Conservation (phyloP, 108 stramenopile genomes). For the Cyclotella kingstonii region DNA sequence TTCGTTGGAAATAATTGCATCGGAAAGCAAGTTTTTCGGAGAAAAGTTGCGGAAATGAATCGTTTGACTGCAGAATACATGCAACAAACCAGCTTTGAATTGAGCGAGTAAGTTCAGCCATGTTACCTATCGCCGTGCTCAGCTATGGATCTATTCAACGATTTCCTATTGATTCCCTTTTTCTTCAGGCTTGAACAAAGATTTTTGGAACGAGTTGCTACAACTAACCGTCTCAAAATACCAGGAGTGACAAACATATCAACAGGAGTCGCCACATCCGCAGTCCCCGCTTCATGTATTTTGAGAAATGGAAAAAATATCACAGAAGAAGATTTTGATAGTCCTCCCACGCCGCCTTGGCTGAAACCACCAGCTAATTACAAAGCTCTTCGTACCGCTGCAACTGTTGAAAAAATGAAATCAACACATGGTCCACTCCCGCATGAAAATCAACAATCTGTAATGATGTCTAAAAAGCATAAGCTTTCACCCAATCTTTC, state of each 20-base stretch:
- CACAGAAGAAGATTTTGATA: constrained; percentile 23
- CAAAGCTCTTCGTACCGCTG: constrained; percentile 16
- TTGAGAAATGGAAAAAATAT: constrained; percentile 7
- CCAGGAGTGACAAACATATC: constrained; percentile 28
- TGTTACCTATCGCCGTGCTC: not conserved
- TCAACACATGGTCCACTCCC: no score
- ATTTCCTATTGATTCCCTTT: not conserved
- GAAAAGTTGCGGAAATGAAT: constrained; percentile 89
- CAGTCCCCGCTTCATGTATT: constrained; percentile 1
- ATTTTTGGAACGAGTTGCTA: constrained; percentile 93
- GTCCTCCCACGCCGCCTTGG: constrained; percentile 49
- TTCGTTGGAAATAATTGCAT: constrained; percentile 97
- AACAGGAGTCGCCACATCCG: constrained; percentile 8
- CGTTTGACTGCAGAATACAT: constrained; percentile 89
- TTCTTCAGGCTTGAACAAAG: constrained; percentile 71
- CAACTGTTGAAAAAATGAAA: no score
- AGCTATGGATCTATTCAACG: no score
- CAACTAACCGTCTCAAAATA: constrained; percentile 88
- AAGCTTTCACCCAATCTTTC: no score
- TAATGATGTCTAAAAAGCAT: no score
- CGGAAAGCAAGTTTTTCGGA: constrained; percentile 96
- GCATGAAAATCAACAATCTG: no score
- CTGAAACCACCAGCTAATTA: constrained; percentile 40
- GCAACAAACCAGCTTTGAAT: constrained; percentile 78
- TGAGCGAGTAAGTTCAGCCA: constrained; percentile 58